phyloP scores from a whole-genome alignment of 2,329 filamentous ascomycete species.

The Calycina herbarum region DNA sequence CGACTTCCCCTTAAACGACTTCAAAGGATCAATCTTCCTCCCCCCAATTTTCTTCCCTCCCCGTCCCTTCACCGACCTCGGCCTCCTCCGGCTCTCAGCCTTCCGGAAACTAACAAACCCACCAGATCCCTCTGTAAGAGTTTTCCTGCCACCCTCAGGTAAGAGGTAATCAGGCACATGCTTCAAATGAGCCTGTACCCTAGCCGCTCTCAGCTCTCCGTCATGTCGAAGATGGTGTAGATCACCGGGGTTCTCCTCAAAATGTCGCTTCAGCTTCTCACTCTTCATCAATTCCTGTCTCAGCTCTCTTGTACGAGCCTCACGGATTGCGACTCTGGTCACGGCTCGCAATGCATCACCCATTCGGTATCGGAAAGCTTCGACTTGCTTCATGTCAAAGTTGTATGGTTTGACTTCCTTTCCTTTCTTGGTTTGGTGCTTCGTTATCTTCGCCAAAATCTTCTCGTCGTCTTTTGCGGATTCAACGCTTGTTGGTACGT shows the following conservation, averaged over 20 bases:
- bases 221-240: slow-evolving; percentile 87
- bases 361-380: slow-evolving; percentile 93
- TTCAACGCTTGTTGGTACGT: slow-evolving; percentile 78
- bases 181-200: slow-evolving; percentile 85
- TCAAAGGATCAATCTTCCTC: slow-evolving; percentile 80
- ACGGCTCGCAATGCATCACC: slow-evolving; percentile 88
- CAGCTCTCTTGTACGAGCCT: slow-evolving; percentile 85
- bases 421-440: slow-evolving; percentile 74
- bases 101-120: slow-evolving; percentile 74
- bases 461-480: slow-evolving; percentile 82
- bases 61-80: slow-evolving; percentile 46
- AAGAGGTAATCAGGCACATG: slow-evolving; percentile 93
- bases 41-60: slow-evolving; percentile 53
- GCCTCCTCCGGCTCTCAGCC: slow-evolving; percentile 41
- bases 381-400: slow-evolving; percentile 92
- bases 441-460: slow-evolving; percentile 75
- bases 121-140: slow-evolving; percentile 62
- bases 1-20: slow-evolving; percentile 71
- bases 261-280: slow-evolving; percentile 91
- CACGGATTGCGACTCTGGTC: slow-evolving; percentile 84
- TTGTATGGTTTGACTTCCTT: slow-evolving; percentile 86
- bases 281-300: slow-evolving; percentile 88
- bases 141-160: slow-evolving; percentile 72
- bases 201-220: slow-evolving; percentile 77
- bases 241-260: slow-evolving; percentile 94